Conservation (phyloP, 768 basidiomycete genomes). For the Pleurotus cornucopiae region DNA sequence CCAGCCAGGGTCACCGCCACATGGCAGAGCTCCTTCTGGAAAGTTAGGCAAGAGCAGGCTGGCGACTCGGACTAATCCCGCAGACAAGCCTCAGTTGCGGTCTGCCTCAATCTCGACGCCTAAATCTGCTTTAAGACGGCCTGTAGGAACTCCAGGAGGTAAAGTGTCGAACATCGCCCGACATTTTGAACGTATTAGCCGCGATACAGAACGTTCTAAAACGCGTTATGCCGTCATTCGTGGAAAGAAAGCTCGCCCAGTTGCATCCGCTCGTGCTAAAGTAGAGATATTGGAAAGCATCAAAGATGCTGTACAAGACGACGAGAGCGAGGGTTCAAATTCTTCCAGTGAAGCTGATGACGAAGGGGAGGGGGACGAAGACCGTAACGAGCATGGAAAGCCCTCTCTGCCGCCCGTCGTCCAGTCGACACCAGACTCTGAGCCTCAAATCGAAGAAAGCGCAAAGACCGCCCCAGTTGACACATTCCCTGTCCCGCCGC, state of each 20-base stretch:
- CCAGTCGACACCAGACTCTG: constrained; percentile 19
- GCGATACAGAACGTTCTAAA: constrained; percentile 70
- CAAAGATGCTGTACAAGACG: constrained; percentile 85
- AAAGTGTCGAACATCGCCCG: constrained; percentile 88
- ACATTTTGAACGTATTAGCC: constrained; percentile 83
- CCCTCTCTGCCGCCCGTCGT: constrained; percentile 1
- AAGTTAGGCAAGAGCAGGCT: constrained; percentile 26
- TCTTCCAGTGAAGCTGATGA: constrained; percentile 56
- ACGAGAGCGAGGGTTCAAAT: constrained; percentile 71
- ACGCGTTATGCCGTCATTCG: constrained; percentile 83
- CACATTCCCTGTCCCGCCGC: constrained; percentile 3
- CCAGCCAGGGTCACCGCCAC: constrained; percentile 43
- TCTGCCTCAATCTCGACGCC: constrained; percentile 32
- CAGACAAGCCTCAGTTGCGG: constrained; percentile 42
- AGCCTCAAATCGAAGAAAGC: constrained; percentile 17
- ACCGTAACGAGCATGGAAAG: constrained; percentile 22
- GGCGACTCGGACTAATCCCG: constrained; percentile 19
- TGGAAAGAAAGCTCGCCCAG: constrained; percentile 83
- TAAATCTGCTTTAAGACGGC: constrained; percentile 55
- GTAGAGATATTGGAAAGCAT: constrained; percentile 87
- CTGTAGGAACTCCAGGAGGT: constrained; percentile 42
- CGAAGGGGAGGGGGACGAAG: constrained; percentile 47
- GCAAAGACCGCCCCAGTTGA: constrained; percentile 21
- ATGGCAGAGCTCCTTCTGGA: constrained; percentile 25
- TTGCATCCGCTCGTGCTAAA: constrained; percentile 82